A percentile compares a stretch with the other conserved stretches of the same genome.
Evolutionary conservation across 139 green algal species (phyloP).

Genomic region (Picochlorum sp.): DNA sequence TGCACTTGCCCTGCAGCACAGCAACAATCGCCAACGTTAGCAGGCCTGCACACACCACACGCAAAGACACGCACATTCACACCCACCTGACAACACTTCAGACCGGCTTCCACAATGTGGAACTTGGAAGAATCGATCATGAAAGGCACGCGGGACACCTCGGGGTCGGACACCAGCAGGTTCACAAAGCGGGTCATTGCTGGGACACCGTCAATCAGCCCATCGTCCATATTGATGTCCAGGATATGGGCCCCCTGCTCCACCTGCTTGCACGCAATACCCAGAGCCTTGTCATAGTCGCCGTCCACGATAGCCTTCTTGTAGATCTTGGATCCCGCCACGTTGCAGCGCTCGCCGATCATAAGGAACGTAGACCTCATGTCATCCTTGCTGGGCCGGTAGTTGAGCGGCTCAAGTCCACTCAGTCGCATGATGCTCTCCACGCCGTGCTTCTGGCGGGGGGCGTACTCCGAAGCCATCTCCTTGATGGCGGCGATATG

Average conservation of each 20-base stretch:
- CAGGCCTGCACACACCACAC: too few relatives aligned
- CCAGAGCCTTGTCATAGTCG: constrained; percentile 89
- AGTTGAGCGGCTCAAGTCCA: constrained; percentile 92
- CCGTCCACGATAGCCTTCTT: constrained; percentile 94
- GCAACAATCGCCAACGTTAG: too few relatives aligned
- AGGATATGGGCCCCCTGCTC: constrained; percentile 80
- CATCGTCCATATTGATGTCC: constrained; percentile 99
- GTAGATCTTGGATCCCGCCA: constrained; percentile 87
- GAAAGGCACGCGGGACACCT: constrained; percentile 89
- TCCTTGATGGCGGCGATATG: constrained; percentile 78
- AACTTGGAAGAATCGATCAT: constrained; percentile 99
- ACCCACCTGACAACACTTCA: constrained; percentile 94
- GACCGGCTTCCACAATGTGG: constrained; percentile 89
- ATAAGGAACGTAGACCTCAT: constrained; percentile 88
- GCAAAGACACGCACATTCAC: too few relatives aligned
- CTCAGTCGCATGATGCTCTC: constrained; percentile 73
- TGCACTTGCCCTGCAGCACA: constrained; percentile 97
- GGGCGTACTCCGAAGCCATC: constrained; percentile 47
- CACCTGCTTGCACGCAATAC: constrained; percentile 26
- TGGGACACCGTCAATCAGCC: constrained; percentile 85
- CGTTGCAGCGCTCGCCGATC: constrained; percentile 96
- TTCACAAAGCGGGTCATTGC: constrained; percentile 97
- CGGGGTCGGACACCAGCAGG: constrained; percentile 89
- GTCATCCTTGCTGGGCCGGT: constrained; percentile 58
- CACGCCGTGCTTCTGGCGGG: constrained; percentile 47